phyloP scores from a whole-genome alignment of 2,329 filamentous ascomycete genomes.

The Neofusicoccum kwambonambiense region DNA sequence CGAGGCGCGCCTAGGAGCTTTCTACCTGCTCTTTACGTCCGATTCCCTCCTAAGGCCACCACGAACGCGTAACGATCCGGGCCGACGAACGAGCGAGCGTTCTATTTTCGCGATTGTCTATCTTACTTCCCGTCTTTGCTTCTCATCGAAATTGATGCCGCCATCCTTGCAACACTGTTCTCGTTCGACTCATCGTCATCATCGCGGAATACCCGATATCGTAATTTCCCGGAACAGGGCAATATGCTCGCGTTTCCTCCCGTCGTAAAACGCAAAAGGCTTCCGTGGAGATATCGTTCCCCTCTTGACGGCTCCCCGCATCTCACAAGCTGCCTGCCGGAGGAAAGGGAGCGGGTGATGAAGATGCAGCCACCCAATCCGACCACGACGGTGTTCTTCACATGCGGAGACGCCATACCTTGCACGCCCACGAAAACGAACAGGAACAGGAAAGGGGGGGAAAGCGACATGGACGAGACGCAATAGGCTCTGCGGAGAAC shows the following conservation, averaged over 20 bases:
- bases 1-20: background rate
- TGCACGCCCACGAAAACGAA: background rate
- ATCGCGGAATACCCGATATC: background rate
- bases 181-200: background rate
- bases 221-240: background rate
- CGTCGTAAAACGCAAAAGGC: background rate
- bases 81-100: background rate
- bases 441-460: background rate
- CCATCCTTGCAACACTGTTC: too few relatives aligned
- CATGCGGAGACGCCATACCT: background rate
- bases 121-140: background rate
- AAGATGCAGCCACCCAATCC: too few relatives aligned
- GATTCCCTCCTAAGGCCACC: background rate
- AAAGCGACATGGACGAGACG: background rate
- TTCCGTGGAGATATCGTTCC: background rate
- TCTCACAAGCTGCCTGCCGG: background rate
- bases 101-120: background rate
- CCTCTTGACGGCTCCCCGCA: background rate
- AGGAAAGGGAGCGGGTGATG: background rate
- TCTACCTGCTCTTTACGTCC: background rate
- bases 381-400: background rate
- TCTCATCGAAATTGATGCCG: too few relatives aligned
- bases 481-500: background rate
- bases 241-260: background rate
- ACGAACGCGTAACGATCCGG: background rate